Conservation (phyloP, 306 rosid species). For the Cicer cuneatum region DNA sequence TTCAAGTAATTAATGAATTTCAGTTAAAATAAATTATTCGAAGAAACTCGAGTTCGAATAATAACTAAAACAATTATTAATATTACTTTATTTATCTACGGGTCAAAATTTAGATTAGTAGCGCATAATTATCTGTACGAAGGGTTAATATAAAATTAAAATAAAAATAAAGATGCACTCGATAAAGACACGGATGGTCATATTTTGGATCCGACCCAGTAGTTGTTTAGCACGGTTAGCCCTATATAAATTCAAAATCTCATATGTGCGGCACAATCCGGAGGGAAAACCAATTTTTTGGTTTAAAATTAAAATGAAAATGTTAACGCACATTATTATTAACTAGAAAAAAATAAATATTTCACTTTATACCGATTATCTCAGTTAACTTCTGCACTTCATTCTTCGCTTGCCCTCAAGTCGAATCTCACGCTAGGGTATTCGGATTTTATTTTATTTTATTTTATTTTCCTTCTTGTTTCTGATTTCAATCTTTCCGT, state of each 20-base stretch:
- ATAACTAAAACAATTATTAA: no score
- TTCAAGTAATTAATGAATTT: no score
- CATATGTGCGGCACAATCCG: slow-evolving; percentile 3
- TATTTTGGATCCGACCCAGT: neutral
- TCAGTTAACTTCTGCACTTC: no score
- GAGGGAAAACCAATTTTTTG: slow-evolving; percentile 18
- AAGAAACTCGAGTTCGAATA: no score
- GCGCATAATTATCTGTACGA: no score
- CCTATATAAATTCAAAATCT: neutral
- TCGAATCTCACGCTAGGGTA: neutral
- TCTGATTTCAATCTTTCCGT: neutral
- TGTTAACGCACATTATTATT: neutral
- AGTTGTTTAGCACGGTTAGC: neutral
- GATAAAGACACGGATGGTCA: neutral
- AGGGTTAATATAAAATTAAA: no score
- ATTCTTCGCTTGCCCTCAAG: neutral
- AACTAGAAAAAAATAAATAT: neutral
- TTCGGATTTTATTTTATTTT: neutral
- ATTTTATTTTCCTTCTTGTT: neutral
- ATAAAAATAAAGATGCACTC: no score
- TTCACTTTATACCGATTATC: neutral
- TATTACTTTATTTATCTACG: no score
- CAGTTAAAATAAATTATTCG: no score
- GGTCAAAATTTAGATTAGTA: rapidly evolving
- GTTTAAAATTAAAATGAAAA: neutral